A percentile compares a stretch with the other conserved stretches of the same genome.
Conservation (phyloP, 148 eudicot species). For the Persicaria maculosa region DNA sequence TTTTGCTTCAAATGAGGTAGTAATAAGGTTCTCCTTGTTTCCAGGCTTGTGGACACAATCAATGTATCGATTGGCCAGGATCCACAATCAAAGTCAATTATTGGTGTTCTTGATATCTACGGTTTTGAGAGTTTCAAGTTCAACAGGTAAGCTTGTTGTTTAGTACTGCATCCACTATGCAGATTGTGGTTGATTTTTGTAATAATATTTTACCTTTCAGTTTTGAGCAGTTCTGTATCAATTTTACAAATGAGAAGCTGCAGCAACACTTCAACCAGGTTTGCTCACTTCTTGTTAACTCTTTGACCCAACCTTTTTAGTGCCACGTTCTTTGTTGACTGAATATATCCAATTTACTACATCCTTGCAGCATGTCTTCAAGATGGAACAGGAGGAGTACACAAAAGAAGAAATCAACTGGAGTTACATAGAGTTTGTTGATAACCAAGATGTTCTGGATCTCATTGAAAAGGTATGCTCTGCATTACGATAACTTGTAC, state of each 20-base stretch:
- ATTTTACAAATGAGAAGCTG: conserved; percentile 96
- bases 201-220: conserved; percentile 29
- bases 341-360: conserved; percentile 6
- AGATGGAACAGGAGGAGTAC: conserved; percentile 99
- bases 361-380: conserved; percentile 91
- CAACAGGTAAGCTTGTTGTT: conserved; percentile 49
- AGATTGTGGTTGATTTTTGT: conserved; percentile 12
- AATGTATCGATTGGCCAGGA: conserved; percentile 96
- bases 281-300: conserved; percentile 12
- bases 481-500: background rate
- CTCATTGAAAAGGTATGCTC: conserved; percentile 84
- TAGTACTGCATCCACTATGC: conserved; percentile 6
- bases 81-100: conserved; percentile 76
- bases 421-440: conserved; percentile 99
- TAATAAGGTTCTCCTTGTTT: conserved; percentile 18
- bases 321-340: conserved; percentile 14
- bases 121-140: conserved; percentile 87
- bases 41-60: conserved; percentile 95
- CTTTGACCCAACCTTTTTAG: conserved; percentile 7
- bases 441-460: conserved; percentile 94
- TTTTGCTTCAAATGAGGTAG: background rate
- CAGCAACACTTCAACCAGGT: conserved; percentile 99
- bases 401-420: conserved; percentile 92
- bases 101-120: conserved; percentile 86
- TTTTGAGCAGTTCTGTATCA: conserved; percentile 99